Evolutionary conservation across 2,329 filamentous ascomycete genomes (phyloP).

Genomic region (Tympanopsis confertula): DNA sequence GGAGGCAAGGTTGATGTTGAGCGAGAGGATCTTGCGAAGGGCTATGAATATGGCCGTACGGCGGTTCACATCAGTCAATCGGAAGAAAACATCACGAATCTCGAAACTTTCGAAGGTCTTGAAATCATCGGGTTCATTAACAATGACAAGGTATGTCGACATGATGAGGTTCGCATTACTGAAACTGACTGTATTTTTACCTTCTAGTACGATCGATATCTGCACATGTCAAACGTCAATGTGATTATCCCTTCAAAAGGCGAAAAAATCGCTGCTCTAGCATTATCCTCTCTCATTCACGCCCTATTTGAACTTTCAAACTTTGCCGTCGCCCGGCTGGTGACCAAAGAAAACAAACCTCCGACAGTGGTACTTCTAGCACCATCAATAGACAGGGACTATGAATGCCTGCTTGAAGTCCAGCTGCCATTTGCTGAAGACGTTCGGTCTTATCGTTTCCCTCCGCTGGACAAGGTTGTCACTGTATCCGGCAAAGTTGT

Average conservation of each 20-base stretch:
- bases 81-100: conserved; percentile 77
- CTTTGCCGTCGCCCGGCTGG: conserved; percentile 76
- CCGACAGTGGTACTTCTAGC: conserved; percentile 69
- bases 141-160: conserved; percentile 44
- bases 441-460: conserved; percentile 79
- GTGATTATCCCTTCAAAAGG: conserved; percentile 66
- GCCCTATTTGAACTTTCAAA: conserved; percentile 75
- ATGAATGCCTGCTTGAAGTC: conserved; percentile 80
- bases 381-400: conserved; percentile 65
- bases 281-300: conserved; percentile 79
- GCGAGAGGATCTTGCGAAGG: conserved; percentile 76
- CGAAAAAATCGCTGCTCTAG: conserved; percentile 73
- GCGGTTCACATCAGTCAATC: conserved; percentile 80
- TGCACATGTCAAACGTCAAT: conserved; percentile 72
- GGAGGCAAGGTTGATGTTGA: conserved; percentile 75
- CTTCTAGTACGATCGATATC: conserved; percentile 77
- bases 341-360: conserved; percentile 71
- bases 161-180: neutral
- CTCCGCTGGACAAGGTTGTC: conserved; percentile 74
- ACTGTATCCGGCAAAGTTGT: conserved; percentile 76
- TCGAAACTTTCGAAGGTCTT: conserved; percentile 65
- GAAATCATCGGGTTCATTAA: conserved; percentile 81
- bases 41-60: conserved; percentile 86
- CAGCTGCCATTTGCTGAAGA: conserved; percentile 91
- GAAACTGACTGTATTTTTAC: neutral